Evolutionary conservation across 805 yeast species (phyloP).

Genomic region (Candida gorgasii): DNA sequence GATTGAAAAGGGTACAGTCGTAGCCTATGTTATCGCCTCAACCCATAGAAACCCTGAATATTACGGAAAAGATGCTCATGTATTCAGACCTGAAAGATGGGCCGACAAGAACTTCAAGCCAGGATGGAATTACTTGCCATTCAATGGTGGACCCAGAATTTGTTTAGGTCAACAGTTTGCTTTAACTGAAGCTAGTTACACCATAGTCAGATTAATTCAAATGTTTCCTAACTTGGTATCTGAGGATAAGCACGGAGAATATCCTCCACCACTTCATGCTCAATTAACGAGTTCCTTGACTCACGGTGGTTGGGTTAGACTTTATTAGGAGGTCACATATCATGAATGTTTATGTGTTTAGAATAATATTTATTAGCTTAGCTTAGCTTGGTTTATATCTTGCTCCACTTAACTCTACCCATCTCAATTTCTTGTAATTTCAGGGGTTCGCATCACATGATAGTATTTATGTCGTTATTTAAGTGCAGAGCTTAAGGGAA

Average conservation of each 20-base stretch:
- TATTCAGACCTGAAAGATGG: constrained; percentile 53
- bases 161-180: constrained; percentile 60
- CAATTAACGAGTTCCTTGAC: constrained; percentile 19
- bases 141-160: constrained; percentile 58
- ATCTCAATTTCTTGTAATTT: not conserved
- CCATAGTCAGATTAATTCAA: constrained; percentile 36
- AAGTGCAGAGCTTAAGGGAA: no score
- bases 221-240: constrained; percentile 23
- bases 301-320: constrained; percentile 16
- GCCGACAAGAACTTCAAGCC: constrained; percentile 29
- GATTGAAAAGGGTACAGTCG: constrained; percentile 44
- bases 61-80: constrained; percentile 49
- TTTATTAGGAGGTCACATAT: no score
- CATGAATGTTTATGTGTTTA: not conserved
- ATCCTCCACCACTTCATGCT: constrained; percentile 19
- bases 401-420: not conserved
- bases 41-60: constrained; percentile 42
- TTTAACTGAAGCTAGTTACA: constrained; percentile 51
- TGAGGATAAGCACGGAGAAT: constrained; percentile 11
- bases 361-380: no score
- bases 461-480: no score
- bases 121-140: constrained; percentile 53
- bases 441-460: no score
- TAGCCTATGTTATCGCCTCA: constrained; percentile 38
- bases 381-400: no score